These are phyloP conservation scores for Russula brevipes DNA, from an alignment of 768 basidiomycete genomes.

Conservation along the genomic window DNA sequence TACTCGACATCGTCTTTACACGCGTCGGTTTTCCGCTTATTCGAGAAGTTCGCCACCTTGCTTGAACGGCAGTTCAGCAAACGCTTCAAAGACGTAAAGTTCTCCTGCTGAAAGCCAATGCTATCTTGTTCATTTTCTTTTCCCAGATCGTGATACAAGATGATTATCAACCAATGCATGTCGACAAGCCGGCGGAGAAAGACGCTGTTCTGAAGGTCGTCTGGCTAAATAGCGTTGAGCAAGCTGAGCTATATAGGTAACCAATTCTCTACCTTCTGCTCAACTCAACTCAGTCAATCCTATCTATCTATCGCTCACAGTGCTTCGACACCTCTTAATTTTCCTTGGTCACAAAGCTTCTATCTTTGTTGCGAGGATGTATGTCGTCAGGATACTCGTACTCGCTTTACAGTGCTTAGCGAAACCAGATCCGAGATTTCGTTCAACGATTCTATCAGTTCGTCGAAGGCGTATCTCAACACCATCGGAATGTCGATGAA, in stretches of 20 bases:
- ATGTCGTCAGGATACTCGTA: slow-evolving; percentile 24
- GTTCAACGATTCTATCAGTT: slow-evolving; percentile 96
- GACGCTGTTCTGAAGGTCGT: slow-evolving; percentile 73
- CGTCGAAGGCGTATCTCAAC: slow-evolving; percentile 89
- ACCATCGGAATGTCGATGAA: slow-evolving; percentile 88
- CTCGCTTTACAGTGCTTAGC: slow-evolving; percentile 2
- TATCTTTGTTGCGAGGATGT: slow-evolving; percentile 92
- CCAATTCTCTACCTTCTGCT: neutral
- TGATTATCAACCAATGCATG: slow-evolving; percentile 85
- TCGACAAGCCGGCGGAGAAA: slow-evolving; percentile 53
- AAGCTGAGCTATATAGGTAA: slow-evolving; percentile 52
- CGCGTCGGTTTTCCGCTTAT: slow-evolving; percentile 77
- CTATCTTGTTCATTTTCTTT: neutral
- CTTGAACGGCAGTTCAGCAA: slow-evolving; percentile 75
- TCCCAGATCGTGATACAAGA: slow-evolving; percentile 75
- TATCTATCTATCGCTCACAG: slow-evolving; percentile 35
- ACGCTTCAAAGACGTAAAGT: slow-evolving; percentile 69
- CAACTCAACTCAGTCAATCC: neutral
- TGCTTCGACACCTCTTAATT: slow-evolving; percentile 54
- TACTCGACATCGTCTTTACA: slow-evolving; percentile 83
- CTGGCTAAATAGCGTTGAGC: slow-evolving; percentile 73
- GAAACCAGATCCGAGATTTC: slow-evolving; percentile 69
- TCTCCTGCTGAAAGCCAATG: neutral
- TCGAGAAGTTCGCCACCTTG: slow-evolving; percentile 82
- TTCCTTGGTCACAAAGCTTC: slow-evolving; percentile 96